Percentiles rank a stretch among this genome's conserved stretches.
Evolutionary conservation across 2,329 filamentous ascomycete genomes (phyloP).

Genomic region (Calonectria naviculata): DNA sequence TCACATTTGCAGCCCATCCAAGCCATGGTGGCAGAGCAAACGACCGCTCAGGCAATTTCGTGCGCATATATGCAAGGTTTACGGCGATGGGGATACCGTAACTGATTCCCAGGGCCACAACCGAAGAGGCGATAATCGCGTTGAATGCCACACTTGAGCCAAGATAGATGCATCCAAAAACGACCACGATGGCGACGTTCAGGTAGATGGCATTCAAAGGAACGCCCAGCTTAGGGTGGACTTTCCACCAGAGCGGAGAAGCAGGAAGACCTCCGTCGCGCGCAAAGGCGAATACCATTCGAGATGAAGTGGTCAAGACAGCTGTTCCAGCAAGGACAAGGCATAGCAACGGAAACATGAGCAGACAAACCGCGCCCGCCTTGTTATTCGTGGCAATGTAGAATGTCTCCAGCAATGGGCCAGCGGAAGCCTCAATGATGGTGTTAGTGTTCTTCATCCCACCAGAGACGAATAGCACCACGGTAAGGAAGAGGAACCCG

Average conservation of each 20-base stretch:
- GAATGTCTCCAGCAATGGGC: constrained; percentile 71
- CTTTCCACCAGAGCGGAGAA: constrained; percentile 68
- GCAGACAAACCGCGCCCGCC: constrained; percentile 70
- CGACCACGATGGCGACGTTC: constrained; percentile 68
- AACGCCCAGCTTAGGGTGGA: constrained; percentile 70
- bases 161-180: constrained; percentile 78
- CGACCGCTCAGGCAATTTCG: constrained; percentile 66
- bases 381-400: constrained; percentile 70
- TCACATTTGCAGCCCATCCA: constrained; percentile 49
- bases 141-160: constrained; percentile 75
- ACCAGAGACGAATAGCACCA: constrained; percentile 72
- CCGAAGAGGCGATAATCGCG: constrained; percentile 76
- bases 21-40: constrained; percentile 49
- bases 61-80: constrained; percentile 73
- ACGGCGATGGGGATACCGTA: constrained; percentile 81
- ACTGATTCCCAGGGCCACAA: constrained; percentile 77
- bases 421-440: constrained; percentile 64
- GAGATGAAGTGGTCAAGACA: constrained; percentile 73
- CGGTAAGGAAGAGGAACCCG: constrained; percentile 70
- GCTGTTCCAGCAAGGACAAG: constrained; percentile 71
- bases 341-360: constrained; percentile 75
- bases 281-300: constrained; percentile 76
- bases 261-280: constrained; percentile 73
- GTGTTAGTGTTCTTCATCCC: constrained; percentile 58
- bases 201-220: constrained; percentile 75